phyloP scores from a whole-genome alignment of 2,329 filamentous ascomycete species.

The Trichoderma hamatum region DNA sequence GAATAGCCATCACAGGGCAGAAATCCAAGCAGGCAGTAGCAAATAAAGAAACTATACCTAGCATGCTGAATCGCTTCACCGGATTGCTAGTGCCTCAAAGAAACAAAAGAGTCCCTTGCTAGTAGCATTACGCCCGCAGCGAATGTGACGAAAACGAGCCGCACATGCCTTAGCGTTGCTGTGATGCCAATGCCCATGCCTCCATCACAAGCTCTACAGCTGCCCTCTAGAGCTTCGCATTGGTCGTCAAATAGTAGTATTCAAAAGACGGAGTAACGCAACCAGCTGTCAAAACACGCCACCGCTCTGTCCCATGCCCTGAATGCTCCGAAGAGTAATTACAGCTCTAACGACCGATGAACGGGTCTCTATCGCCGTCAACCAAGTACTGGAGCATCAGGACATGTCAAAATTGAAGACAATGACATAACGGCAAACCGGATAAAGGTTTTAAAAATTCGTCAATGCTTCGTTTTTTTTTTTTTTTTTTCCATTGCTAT shows the following conservation, averaged over 20 bases:
- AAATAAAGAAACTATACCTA: not conserved
- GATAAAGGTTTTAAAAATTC: not conserved
- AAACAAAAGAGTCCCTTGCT: not conserved
- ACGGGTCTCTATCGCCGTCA: conserved; percentile 4
- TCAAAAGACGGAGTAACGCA: not conserved
- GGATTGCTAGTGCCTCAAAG: not conserved
- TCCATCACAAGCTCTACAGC: not conserved
- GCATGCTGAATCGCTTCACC: not conserved
- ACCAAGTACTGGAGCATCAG: not conserved
- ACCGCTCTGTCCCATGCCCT: not conserved
- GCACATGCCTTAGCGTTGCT: not conserved
- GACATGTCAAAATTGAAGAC: not conserved
- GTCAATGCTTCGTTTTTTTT: not conserved
- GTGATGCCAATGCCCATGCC: not conserved
- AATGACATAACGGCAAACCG: not conserved
- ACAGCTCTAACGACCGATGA: not conserved
- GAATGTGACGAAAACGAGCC: not conserved
- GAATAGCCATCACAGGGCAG: no score
- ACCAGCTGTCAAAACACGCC: conserved; percentile 4
- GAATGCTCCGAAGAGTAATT: not conserved
- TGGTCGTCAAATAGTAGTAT: not conserved
- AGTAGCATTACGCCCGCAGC: not conserved
- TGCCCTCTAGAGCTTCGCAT: not conserved
- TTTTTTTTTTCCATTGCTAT: not conserved
- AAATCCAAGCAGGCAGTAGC: not conserved